Base-by-base conservation (phyloP, 73 alveolate genomes). In the Diophrys sp. region DNA sequence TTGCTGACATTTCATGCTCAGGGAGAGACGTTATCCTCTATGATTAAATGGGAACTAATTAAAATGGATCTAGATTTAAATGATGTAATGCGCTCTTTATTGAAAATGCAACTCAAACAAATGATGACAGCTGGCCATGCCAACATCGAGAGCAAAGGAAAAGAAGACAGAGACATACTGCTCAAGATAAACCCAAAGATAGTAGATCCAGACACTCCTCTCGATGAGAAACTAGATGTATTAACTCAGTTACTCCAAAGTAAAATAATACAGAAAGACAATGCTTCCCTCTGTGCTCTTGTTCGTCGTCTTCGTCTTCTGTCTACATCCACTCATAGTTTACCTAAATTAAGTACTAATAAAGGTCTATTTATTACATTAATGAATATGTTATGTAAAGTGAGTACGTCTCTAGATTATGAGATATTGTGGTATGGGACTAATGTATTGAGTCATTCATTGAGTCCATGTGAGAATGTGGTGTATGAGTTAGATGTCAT, bases 41-140 rank as follows among this genome's bases (percentile, higher is more conserved):
- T 25, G 72, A 62, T 62, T 25, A 62, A 25, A 29, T 62, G 14
- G 72, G 72, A 23, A 62, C 72, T n/a, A n/a, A n/a, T n/a, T n/a
- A n/a, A n/a, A n/a, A n/a, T n/a, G n/a, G n/a, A n/a, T n/a, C n/a
- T n/a, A n/a, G n/a, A n/a, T n/a, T n/a, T n/a, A n/a, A n/a, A n/a
- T n/a, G n/a, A n/a, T n/a, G n/a, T n/a, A n/a, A n/a, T n/a, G n/a
- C n/a, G n/a, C n/a, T n/a, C n/a, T n/a, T n/a, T n/a, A n/a, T n/a
- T n/a, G n/a, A n/a, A n/a, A n/a, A n/a, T n/a, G n/a, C n/a, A n/a
- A n/a, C n/a, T n/a, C n/a, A n/a, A n/a, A n/a, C n/a, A n/a, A n/a
- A n/a, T n/a, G n/a, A n/a, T n/a, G n/a, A n/a, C n/a, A n/a, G n/a
- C n/a, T n/a, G n/a, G n/a, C n/a, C n/a, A n/a, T n/a, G n/a, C n/a